phyloP scores from a whole-genome alignment of 2,329 filamentous ascomycete genomes.

The Xylariaceae sp. region DNA sequence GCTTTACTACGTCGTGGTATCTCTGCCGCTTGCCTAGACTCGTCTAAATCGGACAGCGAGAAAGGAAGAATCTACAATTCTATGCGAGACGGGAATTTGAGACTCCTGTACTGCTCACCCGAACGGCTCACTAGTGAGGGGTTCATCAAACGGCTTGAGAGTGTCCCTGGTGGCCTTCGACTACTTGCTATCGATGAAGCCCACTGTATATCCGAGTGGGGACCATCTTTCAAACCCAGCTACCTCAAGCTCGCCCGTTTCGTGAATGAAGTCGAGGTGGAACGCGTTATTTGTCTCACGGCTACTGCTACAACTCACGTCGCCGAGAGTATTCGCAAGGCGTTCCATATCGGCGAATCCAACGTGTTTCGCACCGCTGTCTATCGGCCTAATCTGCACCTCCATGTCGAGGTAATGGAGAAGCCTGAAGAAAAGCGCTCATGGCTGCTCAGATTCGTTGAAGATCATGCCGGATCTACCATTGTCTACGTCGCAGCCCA shows the following conservation, averaged over 20 bases:
- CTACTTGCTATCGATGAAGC: slow-evolving; percentile 55
- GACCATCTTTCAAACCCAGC: slow-evolving; percentile 30
- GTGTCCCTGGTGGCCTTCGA: slow-evolving; percentile 50
- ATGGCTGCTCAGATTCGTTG: slow-evolving; percentile 44
- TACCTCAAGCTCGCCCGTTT: slow-evolving; percentile 46
- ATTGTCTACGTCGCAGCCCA: slow-evolving; percentile 59
- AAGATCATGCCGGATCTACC: slow-evolving; percentile 47
- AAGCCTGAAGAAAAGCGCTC: slow-evolving; percentile 42
- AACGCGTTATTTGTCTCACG: slow-evolving; percentile 55
- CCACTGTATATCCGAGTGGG: slow-evolving; percentile 52
- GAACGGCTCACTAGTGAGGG: slow-evolving; percentile 57
- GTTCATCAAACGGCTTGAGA: slow-evolving; percentile 51
- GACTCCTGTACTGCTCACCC: slow-evolving; percentile 54
- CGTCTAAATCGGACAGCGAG: slow-evolving; percentile 47
- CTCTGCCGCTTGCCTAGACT: slow-evolving; percentile 51
- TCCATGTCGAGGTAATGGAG: slow-evolving; percentile 43
- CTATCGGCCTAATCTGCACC: slow-evolving; percentile 53
- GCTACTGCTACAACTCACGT: slow-evolving; percentile 55
- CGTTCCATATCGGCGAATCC: slow-evolving; percentile 44
- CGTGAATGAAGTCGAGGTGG: slow-evolving; percentile 48
- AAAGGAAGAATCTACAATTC: slow-evolving; percentile 35
- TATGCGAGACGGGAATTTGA: slow-evolving; percentile 43
- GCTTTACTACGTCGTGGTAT: slow-evolving; percentile 46
- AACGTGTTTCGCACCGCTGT: slow-evolving; percentile 55
- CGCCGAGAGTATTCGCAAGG: slow-evolving; percentile 48